Evolutionary conservation across 148 eudicot species (phyloP), one percentile per base, ranked within the genome.

Genomic region (Diospyros kaki): DNA sequence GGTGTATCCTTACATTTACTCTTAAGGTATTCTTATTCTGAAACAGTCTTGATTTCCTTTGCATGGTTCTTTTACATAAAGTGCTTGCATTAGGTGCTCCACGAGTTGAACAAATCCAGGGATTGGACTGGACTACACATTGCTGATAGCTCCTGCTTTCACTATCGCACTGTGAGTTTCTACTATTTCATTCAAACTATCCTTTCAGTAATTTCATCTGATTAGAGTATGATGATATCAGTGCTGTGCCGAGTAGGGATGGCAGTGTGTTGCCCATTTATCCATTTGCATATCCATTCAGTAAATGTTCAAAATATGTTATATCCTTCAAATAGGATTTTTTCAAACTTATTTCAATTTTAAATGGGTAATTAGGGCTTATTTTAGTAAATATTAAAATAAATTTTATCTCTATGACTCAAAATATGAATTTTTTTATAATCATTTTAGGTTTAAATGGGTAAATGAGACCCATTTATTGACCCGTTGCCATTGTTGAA

Each of bases 71-170:
- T 66, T 73, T 60, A 15, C 76, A 78, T 40, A 67, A 45, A 17
- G 58, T 69, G 52, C 76, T 10, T 77, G 52, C 42, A 18, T 53
- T 61, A 93, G 98, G 85, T 87, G 64, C 75, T 87, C 53, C 75
- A 76, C 58, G 93, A 94, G 85, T 76, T 94, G 63, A 78, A 78
- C 40, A 79, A 66, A 65, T 87, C 81, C 80, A 87, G 82, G 79
- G 85, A 84, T 43, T 94, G 97, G 97, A 91, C 89, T 80, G 86
- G 86, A 42, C 83, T 92, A 76, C 89, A 94, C 80, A 87, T 90
- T 75, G 85, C 98, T 72, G 97, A 94, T 80, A 91, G 82, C 82
- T 91, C 93, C 66, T 91, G 93, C 79, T 94, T 91, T 81, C 98
- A 91, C 76, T 91, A 88, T 86, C 95, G 91, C 41, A 77, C 88